Base-by-base conservation (phyloP, 2,329 filamentous ascomycete species). In the Fusarium floridanum region DNA sequence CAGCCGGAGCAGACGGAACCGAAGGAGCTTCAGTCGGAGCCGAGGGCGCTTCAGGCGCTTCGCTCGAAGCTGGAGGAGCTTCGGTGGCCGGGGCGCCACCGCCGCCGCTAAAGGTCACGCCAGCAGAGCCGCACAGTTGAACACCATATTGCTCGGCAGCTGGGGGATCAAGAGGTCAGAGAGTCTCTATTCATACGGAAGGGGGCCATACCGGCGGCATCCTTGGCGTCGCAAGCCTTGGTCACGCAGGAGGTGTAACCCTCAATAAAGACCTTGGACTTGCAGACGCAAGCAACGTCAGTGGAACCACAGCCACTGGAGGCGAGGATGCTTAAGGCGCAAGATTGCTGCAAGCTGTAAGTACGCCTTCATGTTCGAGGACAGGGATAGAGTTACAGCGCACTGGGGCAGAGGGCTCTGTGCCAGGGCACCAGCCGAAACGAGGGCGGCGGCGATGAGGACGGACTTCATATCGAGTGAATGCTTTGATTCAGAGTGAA, bases 231-330 rank as follows among this genome's bases (percentile, higher is more conserved):
- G 22, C 69, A 71, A 20, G 37, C 48, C 2, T 39, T 16, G 7
- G 22, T 4, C 17, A 64, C 68, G 16, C 69, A 71, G 14, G 12
- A 27, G 1, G 36, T 20, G 4, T 60, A 67, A 12, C 41, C 24
- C 6, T 32, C 37, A 2, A 53, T 32, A 24, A 71, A 71, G 9
- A 41, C 41, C 7, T 34, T 32, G 2, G 59, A 61, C 43, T 67
- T 71, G 34, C 69, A 71, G 53, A 71, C 69, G 50, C 69, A 71
- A 3, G 41, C 27, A 12, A 64, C 62, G 14, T 71, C 68, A 10
- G 34, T 29, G 22, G 41, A 24, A 7, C 27, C 59, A 12, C 69
- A 71, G 32, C 60, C 60, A 59, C 69, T 71, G 7, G 61, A 57
- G 5, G 57, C 8, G 9, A 71, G 57, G 7, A 37, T 59, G n/a